Evolutionary conservation across 441 rosid species (phyloP), one percentile per base, ranked within the genome.

Genomic region (Brassica balearica): DNA sequence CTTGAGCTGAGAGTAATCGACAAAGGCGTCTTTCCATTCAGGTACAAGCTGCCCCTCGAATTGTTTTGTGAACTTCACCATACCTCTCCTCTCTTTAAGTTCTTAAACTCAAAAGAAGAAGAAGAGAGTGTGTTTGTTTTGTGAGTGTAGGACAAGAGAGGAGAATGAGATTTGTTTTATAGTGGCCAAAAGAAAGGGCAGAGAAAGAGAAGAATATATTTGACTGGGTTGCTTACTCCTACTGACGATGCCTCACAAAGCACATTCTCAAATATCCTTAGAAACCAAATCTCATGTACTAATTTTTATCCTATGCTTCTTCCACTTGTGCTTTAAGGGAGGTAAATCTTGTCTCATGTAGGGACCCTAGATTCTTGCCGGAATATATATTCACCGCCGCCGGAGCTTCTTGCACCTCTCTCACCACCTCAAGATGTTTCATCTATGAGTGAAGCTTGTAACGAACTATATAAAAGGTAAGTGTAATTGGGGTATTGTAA

Each of bases 21-120:
- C 96, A 67, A 96, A 96, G n/a, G 99, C 99, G 1, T 93, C 97
- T 87, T 91, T 96, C 99, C 99, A 96, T 68, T 96, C 99, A 5
- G 99, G 98, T 60, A 96, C 93, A 36, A 96, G 93, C 83, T 96
- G 99, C 7, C 90, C 97, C 74, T 96, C 94, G 43, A 93, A 93
- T 71, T 92, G 97, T 85, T 89, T 89, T 1, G 97, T 86, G 76
- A 96, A 96, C 71, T 93, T 96, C 77, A 96, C 96, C 97, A 96
- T 95, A 71, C 2, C 67, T 60, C 68, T 14, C 19, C 73, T 71
- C 23, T 58, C 32, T 43, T 43, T 29, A 73, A 77, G 71, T 71
- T 19, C 23, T 38, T 12, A 25, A 27, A 65, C 22, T 71, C 10
- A 60, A 46, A 22, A 7, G 77, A 22, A 7, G 78, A 23, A 46